Conservation (phyloP, 2,329 filamentous ascomycete species). For the Xylaria digitata region DNA sequence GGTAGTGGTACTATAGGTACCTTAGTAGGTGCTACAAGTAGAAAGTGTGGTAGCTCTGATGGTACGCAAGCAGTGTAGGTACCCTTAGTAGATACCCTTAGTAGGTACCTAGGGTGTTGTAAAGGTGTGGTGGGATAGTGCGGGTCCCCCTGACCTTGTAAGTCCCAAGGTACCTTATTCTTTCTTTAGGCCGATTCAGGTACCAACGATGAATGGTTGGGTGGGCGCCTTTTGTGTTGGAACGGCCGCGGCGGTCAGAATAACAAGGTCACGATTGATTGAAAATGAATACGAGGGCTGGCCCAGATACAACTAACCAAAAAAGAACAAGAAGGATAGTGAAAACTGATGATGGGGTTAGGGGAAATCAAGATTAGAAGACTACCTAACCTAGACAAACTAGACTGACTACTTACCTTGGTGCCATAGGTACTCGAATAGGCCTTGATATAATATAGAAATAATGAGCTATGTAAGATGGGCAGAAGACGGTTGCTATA, state of each 20-base stretch:
- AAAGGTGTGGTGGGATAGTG: constrained; percentile 30
- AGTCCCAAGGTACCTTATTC: constrained; percentile 21
- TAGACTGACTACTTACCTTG: too few relatives aligned
- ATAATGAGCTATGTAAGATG: too few relatives aligned
- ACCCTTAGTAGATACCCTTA: too few relatives aligned
- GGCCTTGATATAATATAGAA: background rate
- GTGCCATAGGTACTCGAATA: too few relatives aligned
- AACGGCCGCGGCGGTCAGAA: constrained; percentile 2
- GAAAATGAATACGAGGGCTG: background rate
- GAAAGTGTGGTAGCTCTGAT: constrained; percentile 6
- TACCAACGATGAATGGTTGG: constrained; percentile 29
- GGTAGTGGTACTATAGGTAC: background rate
- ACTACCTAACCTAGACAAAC: background rate
- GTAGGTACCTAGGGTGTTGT: too few relatives aligned
- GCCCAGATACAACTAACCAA: background rate
- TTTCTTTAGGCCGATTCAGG: constrained; percentile 37
- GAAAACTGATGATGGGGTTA: too few relatives aligned
- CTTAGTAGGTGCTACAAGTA: too few relatives aligned
- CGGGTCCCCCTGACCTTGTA: constrained; percentile 27
- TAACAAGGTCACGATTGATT: background rate
- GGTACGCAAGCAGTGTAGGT: background rate
- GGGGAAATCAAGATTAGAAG: constrained; percentile 11
- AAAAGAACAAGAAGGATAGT: background rate
- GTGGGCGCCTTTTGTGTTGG: constrained; percentile 13
- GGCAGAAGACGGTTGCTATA: too few relatives aligned